Evolutionary conservation across 768 basidiomycete genomes (phyloP), one percentile per base, ranked within the genome.

Genomic region (Lactarius akahatsu): DNA sequence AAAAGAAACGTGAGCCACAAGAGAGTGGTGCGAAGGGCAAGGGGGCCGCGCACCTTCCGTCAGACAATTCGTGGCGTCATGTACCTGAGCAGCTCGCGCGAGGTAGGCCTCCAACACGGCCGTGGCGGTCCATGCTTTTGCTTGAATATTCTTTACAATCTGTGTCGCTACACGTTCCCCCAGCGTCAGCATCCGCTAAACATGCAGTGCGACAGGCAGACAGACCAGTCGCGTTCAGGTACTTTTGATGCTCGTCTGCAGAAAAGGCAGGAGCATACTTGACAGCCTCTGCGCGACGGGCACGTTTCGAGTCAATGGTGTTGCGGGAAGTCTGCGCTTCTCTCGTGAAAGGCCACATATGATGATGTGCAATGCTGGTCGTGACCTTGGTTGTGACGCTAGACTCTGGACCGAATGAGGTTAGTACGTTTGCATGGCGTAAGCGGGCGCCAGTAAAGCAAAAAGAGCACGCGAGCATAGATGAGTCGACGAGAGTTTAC

Each of bases 11-110:
- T 26, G 23, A 28, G 50, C 26, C 5, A 16, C 36, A 23, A 50
- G 47, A 50, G 26, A 8, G 13, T 26, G 13, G 13, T 13, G 50
- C 13, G 13, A 52, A 52, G 26, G 36, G n/a, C 5, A 20, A 23
- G 26, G 34, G 20, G 28, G 8, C 20, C n/a, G 40, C 59, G 41
- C 50, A 90, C 92, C 85, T 82, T 94, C 92, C 1, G 92, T 94
- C 52, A 93, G 70, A 72, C 90, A 91, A 72, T 93, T 94, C 4
- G 87, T 89, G 67, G 78, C 77, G 41, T 77, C 74, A 15, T 94
- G 91, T 3, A 89, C 89, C 32, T 82, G 74, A 38, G 71, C 80
- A 2, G 82, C 82, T 23, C 78, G 81, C 11, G 80, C 75, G 43
- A 81, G 76, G 75, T 78, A 76, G 13, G 80, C 80, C 26, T 73